Base-by-base conservation (phyloP, 345 rosid species). In the Anastatica hierochuntica region DNA sequence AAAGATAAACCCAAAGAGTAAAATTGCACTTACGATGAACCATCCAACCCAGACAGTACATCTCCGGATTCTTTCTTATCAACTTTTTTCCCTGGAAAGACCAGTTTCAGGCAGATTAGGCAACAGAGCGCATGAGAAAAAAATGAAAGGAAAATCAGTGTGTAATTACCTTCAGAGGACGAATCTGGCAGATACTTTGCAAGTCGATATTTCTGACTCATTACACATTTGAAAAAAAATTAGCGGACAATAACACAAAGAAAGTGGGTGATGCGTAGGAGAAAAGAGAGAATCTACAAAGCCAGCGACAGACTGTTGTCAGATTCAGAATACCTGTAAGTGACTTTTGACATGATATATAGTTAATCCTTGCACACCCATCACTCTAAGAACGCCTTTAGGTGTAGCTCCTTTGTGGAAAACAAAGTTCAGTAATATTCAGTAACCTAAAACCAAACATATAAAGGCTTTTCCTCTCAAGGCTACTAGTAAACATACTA, bases 291-390 rank as follows among this genome's bases (percentile, higher is more conserved):
- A 52, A 20, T 7, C 5, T 26, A 48, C 14, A 55, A 17, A 43
- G 42, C 13, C 14, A 43, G 42, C 13, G 10, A 24, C 44, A 53
- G 3, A 55, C 0, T 30, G 44, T 11, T 7, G 29, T 39, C 46
- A 29, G 14, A n/a, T 14, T 48, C 7, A 35, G 20, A 13, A 16
- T 69, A 88, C 98, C 95, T 92, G 96, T 59, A 92, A 81, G 72
- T 92, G 98, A 67, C 96, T 92, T 74, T 92, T 92, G 64, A 92
- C 98, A 71, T 92, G 98, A 52, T 92, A 92, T 74, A 88, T 92
- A 48, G 98, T 92, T 60, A 92, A 72, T 41, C 95, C 96, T 67
- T 88, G 96, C 18, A 92, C 95, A 14, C 95, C 96, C 98, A 92
- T 92, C 42, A 88, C 98, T 70, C 98, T 78, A 15, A 92, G 94